Evolutionary conservation across 495 filamentous ascomycete genomes (phyloP).

Genomic region (Aspergillus indologenus): DNA sequence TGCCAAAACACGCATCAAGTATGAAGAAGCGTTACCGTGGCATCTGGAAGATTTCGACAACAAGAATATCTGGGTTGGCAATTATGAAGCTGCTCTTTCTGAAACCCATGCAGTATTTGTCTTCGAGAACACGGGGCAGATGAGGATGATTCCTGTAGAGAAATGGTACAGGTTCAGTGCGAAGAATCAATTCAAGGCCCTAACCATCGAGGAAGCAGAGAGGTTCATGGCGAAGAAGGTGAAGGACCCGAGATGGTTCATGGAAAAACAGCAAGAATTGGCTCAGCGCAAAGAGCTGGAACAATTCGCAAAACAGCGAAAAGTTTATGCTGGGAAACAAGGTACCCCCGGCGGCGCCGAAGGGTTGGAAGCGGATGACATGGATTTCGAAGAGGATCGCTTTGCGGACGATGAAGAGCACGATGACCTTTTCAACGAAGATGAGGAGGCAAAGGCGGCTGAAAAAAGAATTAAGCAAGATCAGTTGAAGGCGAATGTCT

Average conservation of each 20-base stretch:
- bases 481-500: conserved; percentile 81
- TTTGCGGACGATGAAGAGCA: conserved; percentile 89
- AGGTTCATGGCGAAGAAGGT: conserved; percentile 70
- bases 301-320: conserved; percentile 44
- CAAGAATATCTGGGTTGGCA: conserved; percentile 88
- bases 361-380: conserved; percentile 58
- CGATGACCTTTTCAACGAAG: conserved; percentile 75
- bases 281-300: conserved; percentile 49
- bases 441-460: conserved; percentile 84
- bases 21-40: conserved; percentile 95
- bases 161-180: conserved; percentile 92
- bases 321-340: conserved; percentile 45
- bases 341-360: conserved; percentile 29
- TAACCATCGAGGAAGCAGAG: conserved; percentile 84
- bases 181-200: conserved; percentile 76
- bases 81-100: conserved; percentile 80
- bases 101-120: conserved; percentile 73
- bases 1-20: conserved; percentile 74
- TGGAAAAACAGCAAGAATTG: conserved; percentile 56
- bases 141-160: conserved; percentile 86
- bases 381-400: conserved; percentile 63
- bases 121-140: conserved; percentile 55
- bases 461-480: conserved; percentile 83
- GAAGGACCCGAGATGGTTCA: conserved; percentile 74
- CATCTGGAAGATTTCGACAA: conserved; percentile 94